Conservation (phyloP, 1,139 yeast genomes). For the Citeromyces siamensis region DNA sequence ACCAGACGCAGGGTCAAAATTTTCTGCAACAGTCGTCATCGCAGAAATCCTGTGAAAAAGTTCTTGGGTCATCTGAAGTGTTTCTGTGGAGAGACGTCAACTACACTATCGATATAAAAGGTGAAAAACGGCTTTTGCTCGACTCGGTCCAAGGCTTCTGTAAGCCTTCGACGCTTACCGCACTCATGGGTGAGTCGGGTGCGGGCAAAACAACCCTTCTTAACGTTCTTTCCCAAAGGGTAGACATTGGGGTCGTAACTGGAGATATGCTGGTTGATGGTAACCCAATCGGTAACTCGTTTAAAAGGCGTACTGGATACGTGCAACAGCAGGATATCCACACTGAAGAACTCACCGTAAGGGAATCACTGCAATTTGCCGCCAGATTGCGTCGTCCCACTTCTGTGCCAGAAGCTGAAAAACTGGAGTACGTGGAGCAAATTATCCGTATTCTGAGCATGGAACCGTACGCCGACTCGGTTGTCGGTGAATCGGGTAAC, state of each 20-base stretch:
- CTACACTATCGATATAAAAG: constrained; percentile 19
- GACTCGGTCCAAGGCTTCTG: constrained; percentile 43
- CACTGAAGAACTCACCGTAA: constrained; percentile 35
- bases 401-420: constrained; percentile 31
- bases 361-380: constrained; percentile 40
- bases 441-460: constrained; percentile 35
- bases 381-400: constrained; percentile 42
- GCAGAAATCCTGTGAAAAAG: constrained; percentile 4
- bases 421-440: constrained; percentile 36
- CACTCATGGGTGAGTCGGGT: constrained; percentile 63
- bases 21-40: constrained; percentile 2
- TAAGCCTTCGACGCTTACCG: constrained; percentile 45
- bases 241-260: constrained; percentile 36
- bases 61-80: constrained; percentile 12
- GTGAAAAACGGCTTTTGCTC: constrained; percentile 24
- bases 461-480: constrained; percentile 43
- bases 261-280: constrained; percentile 48
- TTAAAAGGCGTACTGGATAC: constrained; percentile 42
- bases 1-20: not conserved
- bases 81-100: constrained; percentile 31
- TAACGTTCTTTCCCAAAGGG: constrained; percentile 43
- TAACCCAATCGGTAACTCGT: constrained; percentile 29
- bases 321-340: constrained; percentile 51
- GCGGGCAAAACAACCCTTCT: constrained; percentile 61
- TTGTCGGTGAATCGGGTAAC: constrained; percentile 38